Evolutionary conservation across 2,329 filamentous ascomycete species (phyloP).

Genomic region (Fusarium buharicum): DNA sequence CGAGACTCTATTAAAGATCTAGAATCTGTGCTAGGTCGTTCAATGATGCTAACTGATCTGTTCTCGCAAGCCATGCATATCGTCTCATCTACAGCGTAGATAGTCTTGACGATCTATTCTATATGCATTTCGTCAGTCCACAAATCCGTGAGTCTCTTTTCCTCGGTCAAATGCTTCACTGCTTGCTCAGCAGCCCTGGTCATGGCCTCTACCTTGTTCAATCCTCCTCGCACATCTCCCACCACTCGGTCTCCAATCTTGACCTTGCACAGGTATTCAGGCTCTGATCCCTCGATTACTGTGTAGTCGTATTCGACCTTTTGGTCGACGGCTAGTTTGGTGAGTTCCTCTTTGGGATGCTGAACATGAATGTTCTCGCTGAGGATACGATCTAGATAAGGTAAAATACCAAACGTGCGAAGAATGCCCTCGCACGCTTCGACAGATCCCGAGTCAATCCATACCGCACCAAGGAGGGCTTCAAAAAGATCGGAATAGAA

Average conservation of each 20-base stretch:
- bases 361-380: constrained; percentile 65
- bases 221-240: constrained; percentile 57
- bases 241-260: constrained; percentile 60
- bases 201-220: constrained; percentile 63
- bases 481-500: constrained; percentile 88
- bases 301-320: constrained; percentile 65
- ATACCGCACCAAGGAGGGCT: constrained; percentile 81
- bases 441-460: constrained; percentile 78
- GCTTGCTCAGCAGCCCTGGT: constrained; percentile 66
- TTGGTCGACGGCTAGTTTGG: constrained; percentile 63
- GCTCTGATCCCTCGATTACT: constrained; percentile 33
- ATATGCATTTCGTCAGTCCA: constrained; percentile 6
- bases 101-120: neutral
- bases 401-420: constrained; percentile 71
- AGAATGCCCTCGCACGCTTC: constrained; percentile 69
- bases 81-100: neutral
- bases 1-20: neutral
- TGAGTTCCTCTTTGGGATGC: constrained; percentile 76
- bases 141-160: constrained; percentile 18
- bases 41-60: neutral
- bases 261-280: constrained; percentile 58
- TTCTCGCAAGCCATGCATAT: neutral
- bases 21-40: neutral
- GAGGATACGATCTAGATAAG: constrained; percentile 70
- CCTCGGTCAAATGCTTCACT: constrained; percentile 50